A percentile compares a stretch with the other conserved stretches of the same genome.
Evolutionary conservation across 2,329 filamentous ascomycete species (phyloP).

Genomic region (Camillea tinctor): DNA sequence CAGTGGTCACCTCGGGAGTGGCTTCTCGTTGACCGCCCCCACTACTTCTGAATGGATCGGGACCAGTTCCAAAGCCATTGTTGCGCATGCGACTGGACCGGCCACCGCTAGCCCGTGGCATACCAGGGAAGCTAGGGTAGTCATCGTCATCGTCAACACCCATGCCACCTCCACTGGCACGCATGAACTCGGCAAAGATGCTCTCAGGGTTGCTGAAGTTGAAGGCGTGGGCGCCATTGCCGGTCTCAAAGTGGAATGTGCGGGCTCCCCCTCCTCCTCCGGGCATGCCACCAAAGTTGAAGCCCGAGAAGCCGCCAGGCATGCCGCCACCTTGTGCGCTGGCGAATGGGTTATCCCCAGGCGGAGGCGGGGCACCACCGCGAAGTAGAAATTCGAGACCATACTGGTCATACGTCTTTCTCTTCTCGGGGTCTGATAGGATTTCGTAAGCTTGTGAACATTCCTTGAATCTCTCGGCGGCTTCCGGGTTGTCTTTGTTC

Average conservation of each 20-base stretch:
- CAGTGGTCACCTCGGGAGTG: conserved; percentile 84
- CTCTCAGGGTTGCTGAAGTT: conserved; percentile 79
- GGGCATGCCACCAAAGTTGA: conserved; percentile 52
- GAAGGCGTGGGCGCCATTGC: conserved; percentile 63
- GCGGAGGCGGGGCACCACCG: conserved; percentile 69
- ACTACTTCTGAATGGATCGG: conserved; percentile 24
- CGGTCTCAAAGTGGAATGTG: conserved; percentile 65
- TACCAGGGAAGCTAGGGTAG: conserved; percentile 49
- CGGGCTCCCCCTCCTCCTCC: conserved; percentile 45
- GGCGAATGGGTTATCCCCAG: conserved; percentile 62
- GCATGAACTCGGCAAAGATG: conserved; percentile 83
- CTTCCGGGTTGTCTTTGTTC: conserved; percentile 86
- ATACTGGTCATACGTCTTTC: conserved; percentile 91
- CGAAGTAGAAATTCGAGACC: conserved; percentile 90
- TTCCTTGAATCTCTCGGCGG: conserved; percentile 96
- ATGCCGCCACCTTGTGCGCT: conserved; percentile 52
- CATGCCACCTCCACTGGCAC: conserved; percentile 42
- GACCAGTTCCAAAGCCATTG: conserved; percentile 36
- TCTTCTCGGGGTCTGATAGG: conserved; percentile 93
- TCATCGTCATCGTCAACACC: conserved; percentile 44
- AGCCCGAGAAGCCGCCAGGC: conserved; percentile 53
- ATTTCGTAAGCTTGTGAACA: conserved; percentile 98
- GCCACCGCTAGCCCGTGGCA: conserved; percentile 37
- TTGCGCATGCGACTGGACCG: conserved; percentile 39
- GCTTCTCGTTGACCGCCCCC: conserved; percentile 36